Conservation (phyloP, 2,329 filamentous ascomycete genomes). For the Penicillium nordicum region DNA sequence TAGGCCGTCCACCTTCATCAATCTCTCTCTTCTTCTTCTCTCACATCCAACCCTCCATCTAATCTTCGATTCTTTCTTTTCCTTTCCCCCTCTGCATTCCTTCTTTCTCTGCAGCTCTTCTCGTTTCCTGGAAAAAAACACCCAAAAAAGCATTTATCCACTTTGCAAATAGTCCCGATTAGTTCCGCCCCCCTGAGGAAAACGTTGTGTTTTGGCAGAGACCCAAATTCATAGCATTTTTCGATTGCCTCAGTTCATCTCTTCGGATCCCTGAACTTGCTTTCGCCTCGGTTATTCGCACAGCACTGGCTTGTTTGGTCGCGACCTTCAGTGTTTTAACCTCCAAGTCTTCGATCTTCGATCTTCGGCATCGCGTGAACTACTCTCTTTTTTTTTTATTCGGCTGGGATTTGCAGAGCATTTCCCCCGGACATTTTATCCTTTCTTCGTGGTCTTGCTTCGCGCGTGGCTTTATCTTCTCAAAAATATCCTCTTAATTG, state of each 20-base stretch:
- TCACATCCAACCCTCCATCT: constrained; percentile 15
- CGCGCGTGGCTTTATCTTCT: constrained; percentile 3
- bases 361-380: constrained; percentile 20
- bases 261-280: constrained; percentile 1
- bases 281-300: constrained; percentile 1
- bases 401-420: constrained; percentile 39
- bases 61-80: constrained; percentile 31
- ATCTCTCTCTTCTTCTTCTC: constrained; percentile 20
- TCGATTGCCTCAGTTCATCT: neutral
- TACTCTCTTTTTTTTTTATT: constrained; percentile 18
- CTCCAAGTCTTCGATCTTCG: constrained; percentile 17
- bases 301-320: constrained; percentile 2
- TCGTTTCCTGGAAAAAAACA: constrained; percentile 25
- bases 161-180: constrained; percentile 25
- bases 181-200: constrained; percentile 26
- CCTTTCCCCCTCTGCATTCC: constrained; percentile 26
- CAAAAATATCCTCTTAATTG: constrained; percentile 21
- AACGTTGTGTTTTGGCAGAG: constrained; percentile 22
- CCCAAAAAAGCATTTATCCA: constrained; percentile 16
- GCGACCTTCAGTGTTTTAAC: constrained; percentile 17
- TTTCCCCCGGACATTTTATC: constrained; percentile 23
- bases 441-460: constrained; percentile 9
- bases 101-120: constrained; percentile 29
- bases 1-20: constrained; percentile 15
- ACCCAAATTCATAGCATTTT: constrained; percentile 14